Conservation (phyloP, 805 yeast species). For the Saccharomyces mikatae region DNA sequence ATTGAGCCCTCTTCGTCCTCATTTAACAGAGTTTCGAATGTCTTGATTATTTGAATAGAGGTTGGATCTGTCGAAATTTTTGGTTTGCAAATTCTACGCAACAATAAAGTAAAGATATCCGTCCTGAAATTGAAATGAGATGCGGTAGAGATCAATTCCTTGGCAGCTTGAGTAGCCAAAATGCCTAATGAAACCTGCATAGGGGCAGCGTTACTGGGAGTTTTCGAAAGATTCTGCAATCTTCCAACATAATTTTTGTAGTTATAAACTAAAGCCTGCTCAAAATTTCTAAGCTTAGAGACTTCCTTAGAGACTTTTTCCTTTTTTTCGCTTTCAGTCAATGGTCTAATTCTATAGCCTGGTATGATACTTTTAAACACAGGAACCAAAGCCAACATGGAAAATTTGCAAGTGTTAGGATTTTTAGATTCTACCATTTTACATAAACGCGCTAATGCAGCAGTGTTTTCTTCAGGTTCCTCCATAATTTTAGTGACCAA, state of each 20-base stretch:
- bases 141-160: constrained; percentile 61
- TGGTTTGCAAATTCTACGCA: constrained; percentile 63
- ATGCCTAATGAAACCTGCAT: constrained; percentile 36
- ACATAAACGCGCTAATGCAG: constrained; percentile 55
- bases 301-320: constrained; percentile 83
- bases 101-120: constrained; percentile 61
- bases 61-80: constrained; percentile 35
- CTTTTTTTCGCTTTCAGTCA: constrained; percentile 70
- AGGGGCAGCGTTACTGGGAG: constrained; percentile 30
- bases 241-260: constrained; percentile 60
- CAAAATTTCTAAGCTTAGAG: constrained; percentile 67
- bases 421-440: constrained; percentile 64
- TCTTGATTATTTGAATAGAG: constrained; percentile 52
- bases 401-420: constrained; percentile 56
- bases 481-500: constrained; percentile 71
- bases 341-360: constrained; percentile 74
- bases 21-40: constrained; percentile 59
- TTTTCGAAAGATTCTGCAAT: constrained; percentile 37
- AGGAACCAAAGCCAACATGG: constrained; percentile 72
- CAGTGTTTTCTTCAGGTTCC: constrained; percentile 80
- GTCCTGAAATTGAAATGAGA: constrained; percentile 74
- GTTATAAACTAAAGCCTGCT: constrained; percentile 63
- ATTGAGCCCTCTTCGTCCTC: constrained; percentile 82
- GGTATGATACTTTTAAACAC: constrained; percentile 83
- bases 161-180: constrained; percentile 66